Evolutionary conservation across 305 asterid genomes (phyloP), one percentile per base, ranked within the genome.

Genomic region (Salvia sclarea): DNA sequence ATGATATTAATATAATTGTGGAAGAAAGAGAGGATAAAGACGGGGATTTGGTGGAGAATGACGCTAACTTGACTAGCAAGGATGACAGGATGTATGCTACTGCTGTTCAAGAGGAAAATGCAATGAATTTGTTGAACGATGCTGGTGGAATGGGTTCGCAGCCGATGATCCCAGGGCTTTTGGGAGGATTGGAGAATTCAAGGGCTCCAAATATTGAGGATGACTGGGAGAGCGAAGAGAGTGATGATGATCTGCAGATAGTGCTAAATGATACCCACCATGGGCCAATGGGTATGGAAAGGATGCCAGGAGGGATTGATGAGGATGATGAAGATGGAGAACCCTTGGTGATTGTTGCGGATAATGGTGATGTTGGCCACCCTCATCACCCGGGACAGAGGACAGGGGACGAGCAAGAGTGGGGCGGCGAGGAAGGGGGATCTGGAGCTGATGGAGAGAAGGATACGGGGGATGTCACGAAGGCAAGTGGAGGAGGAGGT

Each of bases 241-340:
- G 97, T 64, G 99, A 94, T 56, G 99, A 94, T 75, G 99, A 94
- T 83, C 81, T 94, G 80, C 96, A 83, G 69, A 94, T 94, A 69
- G 97, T 94, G 69, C 81, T 94, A 74, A 94, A 94, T 62, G 96
- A 93, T 20, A 83, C 77, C 75, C 16, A 13, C 40, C 83, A 83
- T 53, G 90, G 82, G 21, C 87, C 80, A 2, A 80, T 83, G 84
- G 98, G 97, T 64, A 85, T 87, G 88, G 96, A 71, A 8, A 61
- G 38, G 54, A 61, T 60, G 50, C 35, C 35, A 2, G 66, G 66
- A 21, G 24, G 41, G 67, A 41, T 61, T 8, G 90, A 82, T 45
- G 81, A 33, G 14, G 75, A 82, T 25, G 96, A 77, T 18, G 95
- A 87, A 12, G 95, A 85, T 14, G 95, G 89, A 25, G 96, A 90